A percentile compares a stretch with the other conserved stretches of the same genome.
Conservation (phyloP, 2,329 filamentous ascomycete species). For the Aspergillus sp. region DNA sequence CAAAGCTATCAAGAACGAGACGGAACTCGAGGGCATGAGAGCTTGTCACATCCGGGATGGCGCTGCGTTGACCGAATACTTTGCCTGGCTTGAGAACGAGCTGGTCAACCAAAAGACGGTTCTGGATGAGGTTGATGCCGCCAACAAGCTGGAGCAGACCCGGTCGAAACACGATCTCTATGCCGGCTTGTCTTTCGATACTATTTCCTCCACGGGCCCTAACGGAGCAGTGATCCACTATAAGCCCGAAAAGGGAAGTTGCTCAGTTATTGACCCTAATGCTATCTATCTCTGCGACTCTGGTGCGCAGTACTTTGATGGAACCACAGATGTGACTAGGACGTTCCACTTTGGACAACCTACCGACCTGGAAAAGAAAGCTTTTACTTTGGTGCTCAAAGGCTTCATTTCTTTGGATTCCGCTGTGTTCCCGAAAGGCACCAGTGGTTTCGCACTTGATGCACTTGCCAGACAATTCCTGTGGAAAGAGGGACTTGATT, state of each 20-base stretch:
- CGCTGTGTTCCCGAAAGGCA: conserved; percentile 87
- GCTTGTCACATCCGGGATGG: conserved; percentile 90
- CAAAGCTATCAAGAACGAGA: conserved; percentile 89
- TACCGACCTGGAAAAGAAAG: conserved; percentile 70
- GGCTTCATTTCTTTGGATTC: conserved; percentile 83
- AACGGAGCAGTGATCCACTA: conserved; percentile 97
- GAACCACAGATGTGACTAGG: conserved; percentile 90
- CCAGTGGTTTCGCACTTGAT: conserved; percentile 86
- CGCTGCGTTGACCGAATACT: conserved; percentile 81
- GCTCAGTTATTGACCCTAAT: conserved; percentile 71
- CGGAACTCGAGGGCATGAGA: conserved; percentile 84
- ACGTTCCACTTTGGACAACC: conserved; percentile 88
- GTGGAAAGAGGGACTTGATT: conserved; percentile 89
- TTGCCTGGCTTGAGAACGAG: conserved; percentile 93
- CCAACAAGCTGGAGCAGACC: conserved; percentile 71
- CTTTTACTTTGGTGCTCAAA: conserved; percentile 91
- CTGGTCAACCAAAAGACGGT: conserved; percentile 61
- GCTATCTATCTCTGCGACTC: conserved; percentile 93
- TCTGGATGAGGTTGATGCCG: conserved; percentile 82
- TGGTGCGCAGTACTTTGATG: conserved; percentile 90
- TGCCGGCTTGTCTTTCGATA: conserved; percentile 85
- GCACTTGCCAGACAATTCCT: conserved; percentile 79
- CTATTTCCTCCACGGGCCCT: conserved; percentile 87
- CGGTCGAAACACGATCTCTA: conserved; percentile 59
- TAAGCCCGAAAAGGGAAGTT: conserved; percentile 72